phyloP scores from a whole-genome alignment of 805 yeast genomes.

The Saccharomyces jurei region DNA sequence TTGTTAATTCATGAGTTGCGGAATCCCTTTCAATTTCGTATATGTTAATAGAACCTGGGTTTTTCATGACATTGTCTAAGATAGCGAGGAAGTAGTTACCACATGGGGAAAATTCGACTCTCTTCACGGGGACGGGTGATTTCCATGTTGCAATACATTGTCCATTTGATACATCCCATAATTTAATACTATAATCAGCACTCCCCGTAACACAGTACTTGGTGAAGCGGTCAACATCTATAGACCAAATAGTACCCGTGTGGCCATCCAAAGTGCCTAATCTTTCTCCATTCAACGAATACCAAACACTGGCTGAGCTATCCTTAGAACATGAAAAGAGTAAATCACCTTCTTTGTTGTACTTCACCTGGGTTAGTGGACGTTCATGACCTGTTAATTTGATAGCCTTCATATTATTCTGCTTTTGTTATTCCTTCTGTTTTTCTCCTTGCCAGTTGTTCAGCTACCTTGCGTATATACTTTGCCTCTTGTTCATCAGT shows the following conservation, averaged over 20 bases:
- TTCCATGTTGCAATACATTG: conserved; percentile 64
- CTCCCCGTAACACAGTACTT: conserved; percentile 75
- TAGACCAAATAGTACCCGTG: conserved; percentile 90
- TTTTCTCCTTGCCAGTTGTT: not conserved
- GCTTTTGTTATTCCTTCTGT: not conserved
- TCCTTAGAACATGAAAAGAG: conserved; percentile 90
- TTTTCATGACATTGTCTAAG: conserved; percentile 89
- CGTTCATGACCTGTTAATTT: conserved; percentile 92
- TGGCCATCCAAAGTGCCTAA: conserved; percentile 87
- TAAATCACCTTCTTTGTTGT: conserved; percentile 91
- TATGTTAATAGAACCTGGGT: conserved; percentile 64
- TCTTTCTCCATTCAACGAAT: conserved; percentile 90
- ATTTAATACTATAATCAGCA: conserved; percentile 77
- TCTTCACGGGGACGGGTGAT: conserved; percentile 78
- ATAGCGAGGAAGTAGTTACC: conserved; percentile 63
- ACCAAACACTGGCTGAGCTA: conserved; percentile 85
- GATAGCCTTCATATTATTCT: conserved; percentile 49
- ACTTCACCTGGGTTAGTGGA: conserved; percentile 92
- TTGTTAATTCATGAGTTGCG: conserved; percentile 21
- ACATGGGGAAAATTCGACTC: conserved; percentile 78
- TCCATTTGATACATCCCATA: conserved; percentile 82
- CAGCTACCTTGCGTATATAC: not conserved
- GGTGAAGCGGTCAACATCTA: conserved; percentile 73
- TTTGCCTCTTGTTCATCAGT: not conserved
- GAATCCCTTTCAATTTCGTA: conserved; percentile 49